A percentile compares a stretch with the other conserved stretches of the same genome.
Conservation (phyloP, 148 eudicot genomes). For the Chenopodium album region DNA sequence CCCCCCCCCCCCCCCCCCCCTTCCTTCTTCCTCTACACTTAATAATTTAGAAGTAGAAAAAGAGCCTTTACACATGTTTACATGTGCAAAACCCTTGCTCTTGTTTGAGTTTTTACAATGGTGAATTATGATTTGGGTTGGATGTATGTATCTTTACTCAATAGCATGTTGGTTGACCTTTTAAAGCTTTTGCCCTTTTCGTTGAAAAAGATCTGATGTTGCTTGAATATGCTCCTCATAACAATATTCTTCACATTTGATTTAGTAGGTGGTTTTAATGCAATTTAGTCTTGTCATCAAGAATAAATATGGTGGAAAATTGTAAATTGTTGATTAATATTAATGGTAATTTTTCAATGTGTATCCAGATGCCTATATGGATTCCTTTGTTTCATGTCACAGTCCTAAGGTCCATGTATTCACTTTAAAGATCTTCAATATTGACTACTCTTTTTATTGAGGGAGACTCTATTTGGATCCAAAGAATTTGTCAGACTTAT, state of each 20-base stretch:
- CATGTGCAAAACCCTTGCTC: background rate
- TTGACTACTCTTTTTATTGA: too few species aligned
- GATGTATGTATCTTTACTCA: too few species aligned
- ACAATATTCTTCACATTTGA: background rate
- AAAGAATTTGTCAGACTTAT: too few species aligned
- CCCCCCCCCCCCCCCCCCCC: too few species aligned
- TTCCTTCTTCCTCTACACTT: too few species aligned
- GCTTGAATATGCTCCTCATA: background rate
- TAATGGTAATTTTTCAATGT: background rate
- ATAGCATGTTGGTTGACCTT: background rate
- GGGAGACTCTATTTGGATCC: too few species aligned
- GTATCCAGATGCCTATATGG: background rate
- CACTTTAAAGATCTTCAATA: background rate
- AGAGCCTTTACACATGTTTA: background rate
- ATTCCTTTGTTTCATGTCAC: background rate
- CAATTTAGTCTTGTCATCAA: background rate
- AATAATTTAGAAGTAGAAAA: background rate
- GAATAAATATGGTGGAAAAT: background rate
- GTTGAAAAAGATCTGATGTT: background rate
- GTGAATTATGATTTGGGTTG: background rate
- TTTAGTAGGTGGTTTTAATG: background rate
- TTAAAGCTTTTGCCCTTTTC: background rate
- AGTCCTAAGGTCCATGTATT: background rate
- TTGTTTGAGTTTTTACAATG: background rate
- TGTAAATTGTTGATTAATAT: background rate